Conservation (phyloP, 2,329 filamentous ascomycete species). For the Shiraia bambusicola region DNA sequence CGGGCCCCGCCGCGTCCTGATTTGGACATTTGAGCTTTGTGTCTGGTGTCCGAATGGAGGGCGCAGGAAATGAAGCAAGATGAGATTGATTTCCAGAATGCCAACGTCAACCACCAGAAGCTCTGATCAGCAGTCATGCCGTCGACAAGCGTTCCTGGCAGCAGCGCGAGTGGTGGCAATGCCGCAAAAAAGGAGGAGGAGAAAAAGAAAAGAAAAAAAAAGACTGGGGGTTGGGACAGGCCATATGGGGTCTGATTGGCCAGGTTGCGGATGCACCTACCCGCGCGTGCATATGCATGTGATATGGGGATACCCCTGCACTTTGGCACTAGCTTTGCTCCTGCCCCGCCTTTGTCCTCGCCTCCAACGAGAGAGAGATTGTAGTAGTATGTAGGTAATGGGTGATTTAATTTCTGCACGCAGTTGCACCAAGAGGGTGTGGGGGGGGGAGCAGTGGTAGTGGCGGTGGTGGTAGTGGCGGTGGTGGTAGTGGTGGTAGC, state of each 20-base stretch:
- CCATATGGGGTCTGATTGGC: slow-evolving; percentile 28
- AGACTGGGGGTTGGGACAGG: slow-evolving; percentile 21
- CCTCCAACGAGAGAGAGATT: too few relatives aligned
- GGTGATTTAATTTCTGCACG: too few relatives aligned
- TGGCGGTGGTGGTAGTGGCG: too few relatives aligned
- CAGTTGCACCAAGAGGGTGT: background rate
- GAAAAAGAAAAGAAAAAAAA: too few relatives aligned
- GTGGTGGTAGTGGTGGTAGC: too few relatives aligned
- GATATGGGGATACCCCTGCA: slow-evolving; percentile 36
- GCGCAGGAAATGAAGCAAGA: slow-evolving; percentile 6
- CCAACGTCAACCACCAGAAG: slow-evolving; percentile 11
- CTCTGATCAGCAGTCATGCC: slow-evolving; percentile 22
- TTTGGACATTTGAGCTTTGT: background rate
- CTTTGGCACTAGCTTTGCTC: slow-evolving; percentile 14
- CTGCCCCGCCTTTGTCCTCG: slow-evolving; percentile 15
- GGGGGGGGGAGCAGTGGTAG: too few relatives aligned
- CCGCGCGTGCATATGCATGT: slow-evolving; percentile 44
- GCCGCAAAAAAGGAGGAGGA: too few relatives aligned
- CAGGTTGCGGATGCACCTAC: slow-evolving; percentile 35
- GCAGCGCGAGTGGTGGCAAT: slow-evolving; percentile 41
- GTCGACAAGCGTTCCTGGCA: slow-evolving; percentile 40
- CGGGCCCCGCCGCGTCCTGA: slow-evolving; percentile 12
- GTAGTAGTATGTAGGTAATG: too few relatives aligned
- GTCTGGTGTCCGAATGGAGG: slow-evolving; percentile 5
- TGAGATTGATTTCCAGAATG: slow-evolving; percentile 14